Percentiles rank a stretch among this genome's conserved stretches.
These are phyloP conservation scores for Alternaria gansuensis DNA, from an alignment of 2,329 filamentous ascomycete species.

Conservation along the genomic window DNA sequence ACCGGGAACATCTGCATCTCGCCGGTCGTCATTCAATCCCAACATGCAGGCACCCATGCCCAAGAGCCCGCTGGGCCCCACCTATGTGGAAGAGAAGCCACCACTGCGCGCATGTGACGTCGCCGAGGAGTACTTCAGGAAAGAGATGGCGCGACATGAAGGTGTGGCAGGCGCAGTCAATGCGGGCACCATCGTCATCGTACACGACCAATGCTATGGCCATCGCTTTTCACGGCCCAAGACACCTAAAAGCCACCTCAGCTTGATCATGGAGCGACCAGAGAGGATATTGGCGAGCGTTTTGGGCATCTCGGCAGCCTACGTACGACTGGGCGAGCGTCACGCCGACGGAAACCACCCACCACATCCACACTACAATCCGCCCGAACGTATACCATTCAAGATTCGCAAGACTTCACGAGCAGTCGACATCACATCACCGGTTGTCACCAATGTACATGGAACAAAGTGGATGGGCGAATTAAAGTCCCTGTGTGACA, in stretches of 20 bases:
- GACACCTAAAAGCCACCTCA: constrained; percentile 74
- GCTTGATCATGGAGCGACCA: constrained; percentile 89
- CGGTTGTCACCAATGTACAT: constrained; percentile 88
- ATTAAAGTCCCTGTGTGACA: constrained; percentile 81
- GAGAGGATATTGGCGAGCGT: constrained; percentile 87
- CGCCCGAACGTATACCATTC: constrained; percentile 75
- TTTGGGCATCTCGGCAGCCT: constrained; percentile 83
- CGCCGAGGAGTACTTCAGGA: constrained; percentile 73
- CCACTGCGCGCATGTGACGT: constrained; percentile 65
- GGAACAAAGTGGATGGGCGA: constrained; percentile 94
- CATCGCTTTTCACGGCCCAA: constrained; percentile 88
- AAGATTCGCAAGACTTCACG: constrained; percentile 83
- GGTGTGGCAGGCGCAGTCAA: constrained; percentile 47
- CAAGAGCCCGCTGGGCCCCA: constrained; percentile 52
- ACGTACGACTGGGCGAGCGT: constrained; percentile 85
- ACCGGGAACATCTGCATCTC: constrained; percentile 50
- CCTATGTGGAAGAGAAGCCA: constrained; percentile 52
- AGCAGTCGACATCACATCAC: constrained; percentile 73
- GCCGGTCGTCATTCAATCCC: constrained; percentile 57
- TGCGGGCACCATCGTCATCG: constrained; percentile 77
- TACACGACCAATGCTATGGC: constrained; percentile 95
- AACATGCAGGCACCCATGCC: constrained; percentile 51
- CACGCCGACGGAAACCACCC: constrained; percentile 75
- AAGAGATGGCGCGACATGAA: constrained; percentile 72
- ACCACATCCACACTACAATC: constrained; percentile 69